Conservation (phyloP, 257 asterid species). For the Salvia hispanica region DNA sequence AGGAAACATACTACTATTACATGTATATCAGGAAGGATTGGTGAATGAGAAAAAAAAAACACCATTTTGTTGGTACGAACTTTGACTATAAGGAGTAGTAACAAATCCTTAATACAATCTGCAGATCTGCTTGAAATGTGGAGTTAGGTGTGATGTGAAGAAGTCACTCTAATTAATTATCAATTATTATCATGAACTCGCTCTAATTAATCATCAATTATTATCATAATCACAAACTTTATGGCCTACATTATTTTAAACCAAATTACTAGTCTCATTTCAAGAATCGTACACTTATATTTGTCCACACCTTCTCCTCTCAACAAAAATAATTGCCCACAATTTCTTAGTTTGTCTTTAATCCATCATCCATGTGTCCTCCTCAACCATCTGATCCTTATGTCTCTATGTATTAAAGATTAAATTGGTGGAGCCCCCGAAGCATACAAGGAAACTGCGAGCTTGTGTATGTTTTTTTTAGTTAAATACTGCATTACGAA, state of each 20-base stretch:
- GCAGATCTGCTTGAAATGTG: slow-evolving; percentile 12
- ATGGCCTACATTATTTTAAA: background rate
- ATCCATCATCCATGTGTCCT: too few relatives aligned
- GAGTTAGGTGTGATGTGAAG: slow-evolving; percentile 5
- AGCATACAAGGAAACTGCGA: background rate
- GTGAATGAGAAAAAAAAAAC: background rate
- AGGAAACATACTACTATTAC: background rate
- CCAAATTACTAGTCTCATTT: slow-evolving; percentile 25
- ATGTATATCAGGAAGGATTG: slow-evolving; percentile 5
- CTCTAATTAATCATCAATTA: too few relatives aligned
- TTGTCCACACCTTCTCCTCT: too few relatives aligned
- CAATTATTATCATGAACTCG: background rate
- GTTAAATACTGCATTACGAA: background rate
- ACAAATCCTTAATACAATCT: background rate
- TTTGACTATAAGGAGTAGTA: slow-evolving; percentile 29
- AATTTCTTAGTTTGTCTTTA: background rate
- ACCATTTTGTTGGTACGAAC: slow-evolving; percentile 24
- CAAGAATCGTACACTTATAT: slow-evolving; percentile 13
- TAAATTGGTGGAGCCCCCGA: background rate
- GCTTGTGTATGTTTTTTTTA: too few relatives aligned
- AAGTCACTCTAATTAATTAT: background rate
- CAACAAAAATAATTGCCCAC: too few relatives aligned
- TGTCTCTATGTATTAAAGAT: too few relatives aligned
- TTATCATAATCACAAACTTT: too few relatives aligned
- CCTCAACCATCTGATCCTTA: too few relatives aligned